Conservation (phyloP, 768 basidiomycete species). For the Tylopilus subfusipes region DNA sequence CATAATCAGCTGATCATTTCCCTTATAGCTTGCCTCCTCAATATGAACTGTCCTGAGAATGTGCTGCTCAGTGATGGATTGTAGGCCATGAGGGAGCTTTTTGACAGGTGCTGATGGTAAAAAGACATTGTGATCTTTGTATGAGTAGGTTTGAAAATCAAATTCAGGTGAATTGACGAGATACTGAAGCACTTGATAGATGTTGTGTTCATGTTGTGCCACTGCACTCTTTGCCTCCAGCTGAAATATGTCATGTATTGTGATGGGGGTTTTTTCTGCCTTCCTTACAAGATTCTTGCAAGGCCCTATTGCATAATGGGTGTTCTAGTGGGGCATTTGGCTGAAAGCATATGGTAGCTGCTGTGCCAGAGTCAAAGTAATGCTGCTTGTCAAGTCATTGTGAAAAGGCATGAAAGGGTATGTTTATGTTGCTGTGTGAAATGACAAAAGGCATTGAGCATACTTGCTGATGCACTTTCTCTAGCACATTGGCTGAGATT, state of each 20-base stretch:
- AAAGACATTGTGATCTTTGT: constrained; percentile 15
- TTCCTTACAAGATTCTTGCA: constrained; percentile 18
- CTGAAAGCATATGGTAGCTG: constrained; percentile 33
- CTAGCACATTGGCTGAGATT: neutral
- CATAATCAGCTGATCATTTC: constrained; percentile 29
- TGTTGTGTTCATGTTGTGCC: neutral
- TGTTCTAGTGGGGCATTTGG: constrained; percentile 17
- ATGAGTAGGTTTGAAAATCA: constrained; percentile 25
- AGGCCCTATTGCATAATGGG: constrained; percentile 11
- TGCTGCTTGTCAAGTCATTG: constrained; percentile 36
- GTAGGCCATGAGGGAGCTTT: constrained; percentile 26
- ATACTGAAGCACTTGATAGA: constrained; percentile 24
- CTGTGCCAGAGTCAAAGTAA: constrained; percentile 36
- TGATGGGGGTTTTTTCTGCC: neutral
- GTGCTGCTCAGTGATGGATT: constrained; percentile 32
- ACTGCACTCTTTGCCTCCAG: constrained; percentile 4
- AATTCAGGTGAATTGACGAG: constrained; percentile 31
- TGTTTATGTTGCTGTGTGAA: constrained; percentile 7
- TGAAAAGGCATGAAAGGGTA: constrained; percentile 35
- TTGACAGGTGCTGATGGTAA: constrained; percentile 19
- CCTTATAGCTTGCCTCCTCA: constrained; percentile 40
- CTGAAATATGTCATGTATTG: constrained; percentile 18
- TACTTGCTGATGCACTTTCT: neutral
- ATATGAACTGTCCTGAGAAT: constrained; percentile 36
- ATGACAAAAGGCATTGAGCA: neutral